Percentiles rank a stretch among this genome's conserved stretches.
Conservation (phyloP, 2,329 filamentous ascomycete species). For the Fusarium nurragi region DNA sequence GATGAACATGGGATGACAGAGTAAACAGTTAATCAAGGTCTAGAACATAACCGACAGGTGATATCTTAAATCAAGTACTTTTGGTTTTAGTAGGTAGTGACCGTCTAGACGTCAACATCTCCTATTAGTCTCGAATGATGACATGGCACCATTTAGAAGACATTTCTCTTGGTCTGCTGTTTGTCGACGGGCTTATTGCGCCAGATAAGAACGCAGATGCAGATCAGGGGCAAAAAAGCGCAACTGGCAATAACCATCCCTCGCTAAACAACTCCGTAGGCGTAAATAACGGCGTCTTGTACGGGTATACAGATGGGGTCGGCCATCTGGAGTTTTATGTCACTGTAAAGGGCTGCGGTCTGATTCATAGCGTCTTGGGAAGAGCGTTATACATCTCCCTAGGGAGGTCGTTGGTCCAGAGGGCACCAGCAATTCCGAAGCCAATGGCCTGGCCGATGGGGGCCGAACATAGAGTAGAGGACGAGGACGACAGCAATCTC, state of each 20-base stretch:
- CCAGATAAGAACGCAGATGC: slow-evolving; percentile 56
- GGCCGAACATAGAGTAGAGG: slow-evolving; percentile 44
- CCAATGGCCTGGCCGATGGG: slow-evolving; percentile 48
- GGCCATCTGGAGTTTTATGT: slow-evolving; percentile 61
- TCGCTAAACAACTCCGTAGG: slow-evolving; percentile 64
- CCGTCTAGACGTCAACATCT: background rate
- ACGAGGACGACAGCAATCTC: slow-evolving; percentile 48
- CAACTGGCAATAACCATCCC: slow-evolving; percentile 56
- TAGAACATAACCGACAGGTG: background rate
- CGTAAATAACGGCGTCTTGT: slow-evolving; percentile 64
- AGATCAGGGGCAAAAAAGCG: slow-evolving; percentile 46
- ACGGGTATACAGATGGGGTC: slow-evolving; percentile 58
- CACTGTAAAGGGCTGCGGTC: slow-evolving; percentile 61
- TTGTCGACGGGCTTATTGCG: slow-evolving; percentile 61
- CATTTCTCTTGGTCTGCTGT: slow-evolving; percentile 61
- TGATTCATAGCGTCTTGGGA: slow-evolving; percentile 53
- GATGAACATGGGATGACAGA: background rate
- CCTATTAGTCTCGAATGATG: background rate
- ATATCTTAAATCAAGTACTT: background rate
- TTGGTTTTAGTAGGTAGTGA: background rate
- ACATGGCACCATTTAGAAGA: slow-evolving; percentile 52
- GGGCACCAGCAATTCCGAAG: slow-evolving; percentile 44
- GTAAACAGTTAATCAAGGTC: background rate
- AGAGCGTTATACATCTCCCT: slow-evolving; percentile 61
- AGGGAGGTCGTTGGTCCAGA: slow-evolving; percentile 47